A percentile compares a stretch with the other conserved stretches of the same genome.
Evolutionary conservation across 1,284 basidiomycete genomes (phyloP).

Genomic region (Irpex rosettiformis): DNA sequence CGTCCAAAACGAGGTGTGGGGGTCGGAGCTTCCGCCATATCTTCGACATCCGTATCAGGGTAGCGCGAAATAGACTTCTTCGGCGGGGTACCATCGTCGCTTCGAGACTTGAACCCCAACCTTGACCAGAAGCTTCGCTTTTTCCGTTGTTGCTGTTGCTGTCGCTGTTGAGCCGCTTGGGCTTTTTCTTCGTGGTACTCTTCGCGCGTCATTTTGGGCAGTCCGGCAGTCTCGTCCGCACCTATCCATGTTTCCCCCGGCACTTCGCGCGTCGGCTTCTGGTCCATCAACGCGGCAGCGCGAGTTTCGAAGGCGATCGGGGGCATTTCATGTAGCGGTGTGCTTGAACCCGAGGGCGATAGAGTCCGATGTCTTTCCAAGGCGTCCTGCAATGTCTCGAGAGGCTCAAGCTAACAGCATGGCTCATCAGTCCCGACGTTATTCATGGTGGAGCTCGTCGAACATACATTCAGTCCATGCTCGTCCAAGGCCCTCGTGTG

Average conservation of each 20-base stretch:
- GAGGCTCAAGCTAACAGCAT: constrained; percentile 43
- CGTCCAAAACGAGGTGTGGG: constrained; percentile 14
- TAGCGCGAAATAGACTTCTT: background rate
- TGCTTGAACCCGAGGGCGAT: constrained; percentile 15
- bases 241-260: constrained; percentile 31
- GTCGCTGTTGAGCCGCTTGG: background rate
- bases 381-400: constrained; percentile 43
- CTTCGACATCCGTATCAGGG: constrained; percentile 21
- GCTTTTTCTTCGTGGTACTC: constrained; percentile 13
- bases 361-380: constrained; percentile 35
- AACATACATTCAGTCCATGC: constrained; percentile 43
- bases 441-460: background rate
- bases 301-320: constrained; percentile 15
- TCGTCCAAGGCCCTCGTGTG: constrained; percentile 42
- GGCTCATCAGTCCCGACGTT: background rate
- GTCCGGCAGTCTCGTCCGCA: constrained; percentile 30
- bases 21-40: constrained; percentile 21
- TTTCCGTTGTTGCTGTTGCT: background rate
- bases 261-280: constrained; percentile 17
- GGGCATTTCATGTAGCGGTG: constrained; percentile 12
- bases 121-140: background rate
- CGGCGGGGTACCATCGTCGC: background rate
- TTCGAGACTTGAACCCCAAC: background rate
- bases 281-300: constrained; percentile 15
- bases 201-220: constrained; percentile 32